Conservation (phyloP, 257 asterid species). For the Gentiana straminea region DNA sequence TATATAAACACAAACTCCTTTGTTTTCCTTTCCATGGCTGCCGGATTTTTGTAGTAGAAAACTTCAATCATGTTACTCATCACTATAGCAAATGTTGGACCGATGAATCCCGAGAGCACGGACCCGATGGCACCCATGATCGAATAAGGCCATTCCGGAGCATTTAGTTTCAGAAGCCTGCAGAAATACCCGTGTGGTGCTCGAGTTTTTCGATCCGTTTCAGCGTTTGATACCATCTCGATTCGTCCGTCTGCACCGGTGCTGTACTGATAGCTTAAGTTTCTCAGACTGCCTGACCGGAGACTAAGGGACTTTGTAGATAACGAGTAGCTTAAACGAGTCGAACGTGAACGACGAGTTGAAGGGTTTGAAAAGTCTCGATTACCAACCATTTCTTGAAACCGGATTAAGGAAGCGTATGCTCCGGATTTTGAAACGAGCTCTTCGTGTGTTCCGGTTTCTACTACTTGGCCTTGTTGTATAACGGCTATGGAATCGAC, state of each 20-base stretch:
- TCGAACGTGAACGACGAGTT: slow-evolving; percentile 72
- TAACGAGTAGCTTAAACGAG: slow-evolving; percentile 78
- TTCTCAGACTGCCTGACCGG: slow-evolving; percentile 89
- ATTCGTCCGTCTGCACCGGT: slow-evolving; percentile 96
- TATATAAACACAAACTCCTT: slow-evolving; percentile 84
- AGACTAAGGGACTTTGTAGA: slow-evolving; percentile 95
- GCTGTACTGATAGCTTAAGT: slow-evolving; percentile 86
- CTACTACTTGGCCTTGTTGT: slow-evolving; percentile 93
- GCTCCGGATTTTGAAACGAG: slow-evolving; percentile 81
- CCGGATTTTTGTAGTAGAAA: slow-evolving; percentile 65
- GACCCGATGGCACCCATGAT: slow-evolving; percentile 96
- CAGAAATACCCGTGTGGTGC: slow-evolving; percentile 87
- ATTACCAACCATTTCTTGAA: slow-evolving; percentile 86
- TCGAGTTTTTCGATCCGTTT: slow-evolving; percentile 70
- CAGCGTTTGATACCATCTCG: slow-evolving; percentile 94
- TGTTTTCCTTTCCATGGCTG: slow-evolving; percentile 73
- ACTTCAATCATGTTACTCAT: slow-evolving; percentile 98
- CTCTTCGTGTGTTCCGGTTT: slow-evolving; percentile 91
- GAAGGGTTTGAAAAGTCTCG: slow-evolving; percentile 84
- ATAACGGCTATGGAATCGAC: slow-evolving; percentile 89
- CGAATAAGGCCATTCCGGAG: slow-evolving; percentile 98
- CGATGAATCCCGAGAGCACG: slow-evolving; percentile 79
- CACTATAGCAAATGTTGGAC: slow-evolving; percentile 89
- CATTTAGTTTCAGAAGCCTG: slow-evolving; percentile 73
- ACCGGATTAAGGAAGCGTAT: slow-evolving; percentile 69